Evolutionary conservation across 140 eudicot species (phyloP).

Genomic region (Flaveria floridana): DNA sequence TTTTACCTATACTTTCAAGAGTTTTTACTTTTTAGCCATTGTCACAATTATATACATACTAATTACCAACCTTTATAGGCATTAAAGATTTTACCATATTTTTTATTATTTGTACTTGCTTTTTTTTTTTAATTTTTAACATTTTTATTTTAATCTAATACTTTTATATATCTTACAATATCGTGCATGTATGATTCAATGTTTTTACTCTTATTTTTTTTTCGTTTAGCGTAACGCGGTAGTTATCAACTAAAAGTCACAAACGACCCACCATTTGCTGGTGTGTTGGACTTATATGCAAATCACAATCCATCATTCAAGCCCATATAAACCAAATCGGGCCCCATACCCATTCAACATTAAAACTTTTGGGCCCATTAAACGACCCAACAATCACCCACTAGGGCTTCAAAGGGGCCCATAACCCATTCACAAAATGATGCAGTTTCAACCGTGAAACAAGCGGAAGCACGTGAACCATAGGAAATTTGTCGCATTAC

Average conservation of each 20-base stretch:
- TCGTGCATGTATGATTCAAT: too few relatives aligned
- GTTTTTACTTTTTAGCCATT: too few relatives aligned
- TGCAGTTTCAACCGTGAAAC: conserved; percentile 34
- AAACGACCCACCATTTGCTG: not conserved
- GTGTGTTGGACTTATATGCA: not conserved
- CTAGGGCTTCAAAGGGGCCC: conserved; percentile 4
- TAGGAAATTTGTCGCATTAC: conserved; percentile 35
- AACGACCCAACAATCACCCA: not conserved
- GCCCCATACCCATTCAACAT: not conserved
- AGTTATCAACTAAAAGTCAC: not conserved
- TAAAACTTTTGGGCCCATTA: not conserved
- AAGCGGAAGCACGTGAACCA: conserved; percentile 39
- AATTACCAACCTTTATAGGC: too few relatives aligned
- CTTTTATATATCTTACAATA: too few relatives aligned
- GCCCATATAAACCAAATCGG: not conserved
- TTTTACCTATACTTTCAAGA: too few relatives aligned
- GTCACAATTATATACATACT: not conserved
- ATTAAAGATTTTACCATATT: too few relatives aligned
- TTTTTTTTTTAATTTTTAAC: too few relatives aligned
- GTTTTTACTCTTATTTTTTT: too few relatives aligned
- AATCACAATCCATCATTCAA: not conserved
- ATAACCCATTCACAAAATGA: not conserved
- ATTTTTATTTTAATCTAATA: too few relatives aligned
- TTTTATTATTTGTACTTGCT: too few relatives aligned
- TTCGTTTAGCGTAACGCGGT: too few relatives aligned